These are phyloP conservation scores for Erythrophleum ivorense DNA, from an alignment of 331 rosid genomes.

Conservation along the genomic window DNA sequence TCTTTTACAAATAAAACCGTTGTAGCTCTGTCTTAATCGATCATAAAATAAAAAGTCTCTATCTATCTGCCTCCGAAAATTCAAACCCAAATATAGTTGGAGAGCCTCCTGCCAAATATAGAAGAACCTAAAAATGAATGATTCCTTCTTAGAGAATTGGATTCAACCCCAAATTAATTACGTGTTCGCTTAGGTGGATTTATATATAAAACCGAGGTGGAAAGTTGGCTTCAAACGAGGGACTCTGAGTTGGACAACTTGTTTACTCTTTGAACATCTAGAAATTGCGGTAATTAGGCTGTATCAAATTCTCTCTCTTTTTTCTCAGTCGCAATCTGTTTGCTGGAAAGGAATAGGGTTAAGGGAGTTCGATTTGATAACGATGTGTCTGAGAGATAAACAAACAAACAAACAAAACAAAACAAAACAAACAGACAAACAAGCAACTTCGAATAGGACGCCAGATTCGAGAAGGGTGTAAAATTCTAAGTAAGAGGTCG, in stretches of 20 bases:
- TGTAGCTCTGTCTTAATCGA: neutral
- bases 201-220: neutral
- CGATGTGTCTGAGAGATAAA: neutral
- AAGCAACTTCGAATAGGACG: neutral
- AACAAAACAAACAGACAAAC: neutral
- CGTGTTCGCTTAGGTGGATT: neutral
- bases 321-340: neutral
- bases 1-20: constrained; percentile 2
- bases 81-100: constrained; percentile 36
- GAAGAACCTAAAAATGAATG: neutral
- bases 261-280: neutral
- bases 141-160: constrained; percentile 1
- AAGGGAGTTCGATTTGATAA: neutral
- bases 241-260: neutral
- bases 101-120: constrained; percentile 1
- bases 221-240: neutral
- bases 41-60: constrained; percentile 1
- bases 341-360: neutral
- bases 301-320: neutral
- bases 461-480: neutral
- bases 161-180: neutral
- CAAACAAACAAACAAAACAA: neutral
- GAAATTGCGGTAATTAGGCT: neutral
- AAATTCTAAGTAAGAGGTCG: no score
- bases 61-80: neutral